Evolutionary conservation across 2,329 filamentous ascomycete genomes (phyloP).

Genomic region (Chaetoscypha palmicola): DNA sequence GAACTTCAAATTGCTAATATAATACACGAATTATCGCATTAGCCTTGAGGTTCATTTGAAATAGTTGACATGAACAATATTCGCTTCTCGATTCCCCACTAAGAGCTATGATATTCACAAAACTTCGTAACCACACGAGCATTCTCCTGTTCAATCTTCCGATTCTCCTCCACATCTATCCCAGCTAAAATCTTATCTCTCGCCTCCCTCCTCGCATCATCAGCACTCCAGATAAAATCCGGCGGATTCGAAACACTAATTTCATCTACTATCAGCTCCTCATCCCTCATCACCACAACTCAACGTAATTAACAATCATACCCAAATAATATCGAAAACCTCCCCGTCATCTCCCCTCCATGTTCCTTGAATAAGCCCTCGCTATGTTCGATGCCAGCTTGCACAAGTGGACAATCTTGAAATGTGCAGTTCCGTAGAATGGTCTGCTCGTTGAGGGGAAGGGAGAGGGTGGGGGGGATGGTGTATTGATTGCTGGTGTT

Average conservation of each 20-base stretch:
- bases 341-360: neutral
- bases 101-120: conserved; percentile 11
- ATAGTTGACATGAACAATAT: too few relatives aligned
- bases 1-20: too few relatives aligned
- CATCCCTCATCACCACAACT: neutral
- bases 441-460: neutral
- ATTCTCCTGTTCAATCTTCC: conserved; percentile 6
- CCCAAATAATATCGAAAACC: neutral
- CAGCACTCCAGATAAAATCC: conserved; percentile 11
- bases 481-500: neutral
- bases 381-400: neutral
- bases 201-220: conserved; percentile 2
- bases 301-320: too few relatives aligned
- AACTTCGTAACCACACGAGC: conserved; percentile 6
- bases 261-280: neutral
- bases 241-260: conserved; percentile 9
- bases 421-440: neutral
- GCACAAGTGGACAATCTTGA: neutral
- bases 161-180: conserved; percentile 10
- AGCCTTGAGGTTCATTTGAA: too few relatives aligned
- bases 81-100: too few relatives aligned
- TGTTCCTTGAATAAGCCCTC: neutral
- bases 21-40: too few relatives aligned
- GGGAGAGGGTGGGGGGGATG: neutral
- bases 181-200: conserved; percentile 8